A percentile compares a stretch with the other conserved stretches of the same genome.
phyloP scores from a whole-genome alignment of 495 filamentous ascomycete species.

The Clavariopsis aquatica region DNA sequence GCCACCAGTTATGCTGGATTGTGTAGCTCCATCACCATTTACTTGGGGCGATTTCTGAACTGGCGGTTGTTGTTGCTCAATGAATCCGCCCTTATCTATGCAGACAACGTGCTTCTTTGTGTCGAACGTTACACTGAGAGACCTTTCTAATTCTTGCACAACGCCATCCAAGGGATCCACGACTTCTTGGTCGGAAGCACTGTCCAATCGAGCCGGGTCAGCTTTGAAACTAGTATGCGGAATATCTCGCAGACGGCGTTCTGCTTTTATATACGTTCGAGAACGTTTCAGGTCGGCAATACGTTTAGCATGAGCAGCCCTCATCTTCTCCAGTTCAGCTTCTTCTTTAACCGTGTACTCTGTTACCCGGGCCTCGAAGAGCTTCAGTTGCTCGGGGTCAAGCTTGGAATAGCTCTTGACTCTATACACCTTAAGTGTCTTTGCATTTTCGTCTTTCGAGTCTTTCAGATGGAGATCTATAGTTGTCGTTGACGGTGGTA shows the following conservation, averaged over 20 bases:
- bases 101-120: constrained; percentile 40
- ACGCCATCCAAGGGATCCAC: constrained; percentile 39
- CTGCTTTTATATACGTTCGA: constrained; percentile 42
- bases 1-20: not conserved
- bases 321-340: constrained; percentile 80
- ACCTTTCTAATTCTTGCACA: constrained; percentile 41
- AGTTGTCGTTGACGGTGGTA: constrained; percentile 2
- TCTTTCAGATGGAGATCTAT: not conserved
- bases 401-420: constrained; percentile 52
- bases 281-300: constrained; percentile 73
- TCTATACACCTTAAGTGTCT: constrained; percentile 24
- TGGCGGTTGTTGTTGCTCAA: constrained; percentile 37
- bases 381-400: constrained; percentile 65
- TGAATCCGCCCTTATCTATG: constrained; percentile 46
- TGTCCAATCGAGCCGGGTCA: not conserved
- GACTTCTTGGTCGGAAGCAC: constrained; percentile 11
- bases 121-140: constrained; percentile 40
- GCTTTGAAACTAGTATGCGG: constrained; percentile 23
- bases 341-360: constrained; percentile 65
- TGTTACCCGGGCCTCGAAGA: constrained; percentile 73
- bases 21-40: constrained; percentile 24
- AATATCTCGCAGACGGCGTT: constrained; percentile 40
- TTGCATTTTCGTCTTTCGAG: constrained; percentile 23
- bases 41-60: constrained; percentile 16
- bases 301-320: constrained; percentile 69